Evolutionary conservation across 768 basidiomycete genomes (phyloP).

Genomic region (Podaxis carcinomalis): DNA sequence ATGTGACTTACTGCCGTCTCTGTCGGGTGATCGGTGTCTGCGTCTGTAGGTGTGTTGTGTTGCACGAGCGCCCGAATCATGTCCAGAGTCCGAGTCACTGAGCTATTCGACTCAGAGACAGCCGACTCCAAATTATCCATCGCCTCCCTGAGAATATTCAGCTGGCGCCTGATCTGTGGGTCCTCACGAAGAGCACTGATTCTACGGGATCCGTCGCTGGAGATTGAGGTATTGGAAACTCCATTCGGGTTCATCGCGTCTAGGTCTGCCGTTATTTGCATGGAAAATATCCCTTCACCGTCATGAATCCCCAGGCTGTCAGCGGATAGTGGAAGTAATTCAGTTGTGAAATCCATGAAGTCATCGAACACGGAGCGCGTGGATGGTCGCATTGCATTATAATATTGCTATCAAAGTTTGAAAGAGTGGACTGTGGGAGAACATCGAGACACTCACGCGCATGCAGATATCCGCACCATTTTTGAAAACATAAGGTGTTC

Average conservation of each 20-base stretch:
- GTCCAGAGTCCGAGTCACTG: slow-evolving; percentile 1
- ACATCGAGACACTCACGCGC: slow-evolving; percentile 32
- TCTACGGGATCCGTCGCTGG: neutral
- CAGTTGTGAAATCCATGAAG: neutral
- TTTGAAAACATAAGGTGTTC: slow-evolving; percentile 51
- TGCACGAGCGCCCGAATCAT: slow-evolving; percentile 4
- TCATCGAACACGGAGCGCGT: neutral
- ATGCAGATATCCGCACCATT: slow-evolving; percentile 53
- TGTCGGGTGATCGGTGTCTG: neutral
- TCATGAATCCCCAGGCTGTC: neutral
- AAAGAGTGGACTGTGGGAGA: slow-evolving; percentile 1
- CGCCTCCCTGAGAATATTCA: slow-evolving; percentile 3
- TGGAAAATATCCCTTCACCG: neutral
- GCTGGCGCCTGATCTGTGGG: neutral
- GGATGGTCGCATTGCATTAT: neutral
- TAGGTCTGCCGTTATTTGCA: neutral
- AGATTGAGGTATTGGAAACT: neutral
- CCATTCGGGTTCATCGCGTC: neutral
- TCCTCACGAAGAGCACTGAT: neutral
- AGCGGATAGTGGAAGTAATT: neutral
- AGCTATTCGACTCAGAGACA: slow-evolving; percentile 1
- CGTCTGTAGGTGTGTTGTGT: neutral
- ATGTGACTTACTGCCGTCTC: neutral
- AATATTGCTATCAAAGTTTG: slow-evolving; percentile 3
- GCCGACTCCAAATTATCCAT: slow-evolving; percentile 6